phyloP scores from a whole-genome alignment of 2,329 filamentous ascomycete species.

The Penicillium polonicum region DNA sequence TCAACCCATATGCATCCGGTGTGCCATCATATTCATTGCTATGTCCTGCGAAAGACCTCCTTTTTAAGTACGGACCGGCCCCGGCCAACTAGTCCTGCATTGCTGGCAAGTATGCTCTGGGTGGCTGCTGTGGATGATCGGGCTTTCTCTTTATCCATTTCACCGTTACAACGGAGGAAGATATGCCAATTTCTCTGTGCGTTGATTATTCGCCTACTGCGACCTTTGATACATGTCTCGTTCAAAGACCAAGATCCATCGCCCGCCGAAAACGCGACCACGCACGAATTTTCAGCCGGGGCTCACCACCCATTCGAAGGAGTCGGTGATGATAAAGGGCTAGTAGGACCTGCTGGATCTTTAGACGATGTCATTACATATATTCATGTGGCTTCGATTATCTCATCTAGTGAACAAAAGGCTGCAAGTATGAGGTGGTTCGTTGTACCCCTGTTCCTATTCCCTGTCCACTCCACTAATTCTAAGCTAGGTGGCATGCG shows the following conservation, averaged over 20 bases:
- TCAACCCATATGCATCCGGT: constrained; percentile 85
- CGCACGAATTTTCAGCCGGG: constrained; percentile 72
- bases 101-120: constrained; percentile 95
- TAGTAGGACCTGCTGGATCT: constrained; percentile 61
- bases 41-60: constrained; percentile 82
- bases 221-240: constrained; percentile 78
- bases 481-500: constrained; percentile 67
- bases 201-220: constrained; percentile 78
- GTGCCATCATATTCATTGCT: constrained; percentile 85
- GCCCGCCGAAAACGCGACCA: constrained; percentile 45
- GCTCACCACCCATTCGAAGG: constrained; percentile 52
- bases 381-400: constrained; percentile 85
- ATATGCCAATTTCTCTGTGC: constrained; percentile 87
- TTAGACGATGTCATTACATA: constrained; percentile 90
- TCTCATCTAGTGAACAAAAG: constrained; percentile 92
- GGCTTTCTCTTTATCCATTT: constrained; percentile 78
- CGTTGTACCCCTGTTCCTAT: constrained; percentile 2
- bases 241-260: constrained; percentile 50
- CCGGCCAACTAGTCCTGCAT: constrained; percentile 75
- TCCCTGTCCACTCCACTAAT: constrained; percentile 7
- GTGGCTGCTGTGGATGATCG: constrained; percentile 92
- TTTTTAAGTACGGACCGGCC: constrained; percentile 80
- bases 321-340: constrained; percentile 55
- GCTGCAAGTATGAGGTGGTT: constrained; percentile 85
- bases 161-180: constrained; percentile 76